phyloP scores from a whole-genome alignment of 2,329 filamentous ascomycete species.

The Blastomyces emzantsi region DNA sequence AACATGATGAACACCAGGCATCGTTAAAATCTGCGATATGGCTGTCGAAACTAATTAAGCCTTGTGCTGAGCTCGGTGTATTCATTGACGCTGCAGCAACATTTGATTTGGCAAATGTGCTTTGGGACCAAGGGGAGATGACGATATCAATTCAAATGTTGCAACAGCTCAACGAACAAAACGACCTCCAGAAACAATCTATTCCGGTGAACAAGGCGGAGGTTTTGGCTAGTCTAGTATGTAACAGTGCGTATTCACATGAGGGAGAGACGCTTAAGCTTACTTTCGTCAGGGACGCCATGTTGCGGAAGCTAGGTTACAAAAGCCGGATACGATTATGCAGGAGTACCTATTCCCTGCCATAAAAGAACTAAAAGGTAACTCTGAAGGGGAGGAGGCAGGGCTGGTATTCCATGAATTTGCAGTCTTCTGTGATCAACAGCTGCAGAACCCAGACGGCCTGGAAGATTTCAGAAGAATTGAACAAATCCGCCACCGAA shows the following conservation, averaged over 20 bases:
- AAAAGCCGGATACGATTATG: slow-evolving; percentile 86
- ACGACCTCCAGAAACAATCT: slow-evolving; percentile 57
- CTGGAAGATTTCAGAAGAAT: slow-evolving; percentile 77
- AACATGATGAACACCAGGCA: slow-evolving; percentile 74
- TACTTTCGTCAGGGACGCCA: slow-evolving; percentile 55
- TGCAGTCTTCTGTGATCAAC: slow-evolving; percentile 88
- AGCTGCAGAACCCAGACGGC: slow-evolving; percentile 77
- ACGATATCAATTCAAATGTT: slow-evolving; percentile 82
- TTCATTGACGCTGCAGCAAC: slow-evolving; percentile 67
- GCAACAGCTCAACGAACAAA: slow-evolving; percentile 57
- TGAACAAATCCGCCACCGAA: slow-evolving; percentile 67
- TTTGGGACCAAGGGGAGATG: slow-evolving; percentile 93
- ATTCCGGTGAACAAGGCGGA: slow-evolving; percentile 66
- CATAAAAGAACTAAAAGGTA: slow-evolving; percentile 66
- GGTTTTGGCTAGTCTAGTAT: slow-evolving; percentile 69
- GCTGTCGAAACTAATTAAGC: slow-evolving; percentile 64
- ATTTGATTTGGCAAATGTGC: slow-evolving; percentile 75
- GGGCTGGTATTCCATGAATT: slow-evolving; percentile 92
- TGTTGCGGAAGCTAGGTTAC: slow-evolving; percentile 78
- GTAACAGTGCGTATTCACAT: slow-evolving; percentile 13
- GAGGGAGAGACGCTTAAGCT: slow-evolving; percentile 4
- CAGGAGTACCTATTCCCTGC: slow-evolving; percentile 77
- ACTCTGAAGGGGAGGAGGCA: slow-evolving; percentile 59
- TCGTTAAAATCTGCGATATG: slow-evolving; percentile 77
- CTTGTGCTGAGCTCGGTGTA: slow-evolving; percentile 62